These are phyloP conservation scores for Furcasterigmium sp. DNA, from an alignment of 2,329 filamentous ascomycete genomes.

Conservation along the genomic window DNA sequence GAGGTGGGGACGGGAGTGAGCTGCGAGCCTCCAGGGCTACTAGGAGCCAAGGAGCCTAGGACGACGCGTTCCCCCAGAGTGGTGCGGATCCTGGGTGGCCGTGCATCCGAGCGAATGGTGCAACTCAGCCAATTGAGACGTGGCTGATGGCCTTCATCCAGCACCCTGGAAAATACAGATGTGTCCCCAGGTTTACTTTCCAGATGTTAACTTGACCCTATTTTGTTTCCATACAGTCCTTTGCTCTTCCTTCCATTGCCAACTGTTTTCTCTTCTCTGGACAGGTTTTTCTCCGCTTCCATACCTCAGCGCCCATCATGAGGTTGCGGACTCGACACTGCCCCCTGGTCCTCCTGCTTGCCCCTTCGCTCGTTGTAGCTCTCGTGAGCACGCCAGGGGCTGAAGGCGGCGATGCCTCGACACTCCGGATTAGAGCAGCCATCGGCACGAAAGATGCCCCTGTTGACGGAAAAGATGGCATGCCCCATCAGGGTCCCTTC, in stretches of 20 bases:
- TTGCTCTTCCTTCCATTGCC: no score
- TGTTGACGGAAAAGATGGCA: slow-evolving; percentile 88
- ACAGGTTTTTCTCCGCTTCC: background rate
- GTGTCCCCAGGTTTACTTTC: no score
- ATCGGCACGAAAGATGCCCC: slow-evolving; percentile 68
- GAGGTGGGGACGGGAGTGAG: background rate
- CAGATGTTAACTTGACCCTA: no score
- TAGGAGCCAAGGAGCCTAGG: background rate
- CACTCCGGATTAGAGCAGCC: slow-evolving; percentile 4
- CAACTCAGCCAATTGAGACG: slow-evolving; percentile 1
- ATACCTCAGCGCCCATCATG: slow-evolving; percentile 38
- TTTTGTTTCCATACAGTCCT: no score
- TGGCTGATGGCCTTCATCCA: background rate
- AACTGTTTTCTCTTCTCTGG: background rate
- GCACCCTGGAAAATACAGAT: no score
- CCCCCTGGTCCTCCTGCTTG: slow-evolving; percentile 54
- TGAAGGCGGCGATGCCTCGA: slow-evolving; percentile 9
- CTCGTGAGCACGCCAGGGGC: slow-evolving; percentile 25
- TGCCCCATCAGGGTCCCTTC: slow-evolving; percentile 83
- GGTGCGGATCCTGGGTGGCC: background rate
- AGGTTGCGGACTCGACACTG: slow-evolving; percentile 49
- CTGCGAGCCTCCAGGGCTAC: background rate
- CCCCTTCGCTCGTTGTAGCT: slow-evolving; percentile 48
- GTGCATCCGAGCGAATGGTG: background rate
- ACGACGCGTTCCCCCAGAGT: background rate